Conservation (phyloP, 495 filamentous ascomycete species). For the Aspergillus taichungensis region DNA sequence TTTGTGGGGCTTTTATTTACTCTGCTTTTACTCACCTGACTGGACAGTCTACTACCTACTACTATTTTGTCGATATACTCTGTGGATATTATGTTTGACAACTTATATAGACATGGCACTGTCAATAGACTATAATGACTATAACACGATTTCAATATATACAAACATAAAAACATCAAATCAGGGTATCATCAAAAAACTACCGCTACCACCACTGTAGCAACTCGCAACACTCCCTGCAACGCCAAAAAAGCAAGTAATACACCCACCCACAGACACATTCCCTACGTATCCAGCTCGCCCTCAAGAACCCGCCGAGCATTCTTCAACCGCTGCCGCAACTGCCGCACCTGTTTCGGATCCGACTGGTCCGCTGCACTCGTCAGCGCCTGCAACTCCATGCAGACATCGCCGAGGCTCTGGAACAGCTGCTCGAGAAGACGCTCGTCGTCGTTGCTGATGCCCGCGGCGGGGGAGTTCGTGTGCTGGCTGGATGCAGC, state of each 20-base stretch:
- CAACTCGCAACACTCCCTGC: neutral
- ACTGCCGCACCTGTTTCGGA: slow-evolving; percentile 49
- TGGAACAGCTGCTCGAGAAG: slow-evolving; percentile 68
- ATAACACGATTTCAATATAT: too few relatives aligned
- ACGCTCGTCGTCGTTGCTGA: slow-evolving; percentile 61
- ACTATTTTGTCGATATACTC: too few relatives aligned
- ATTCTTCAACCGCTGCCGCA: slow-evolving; percentile 61
- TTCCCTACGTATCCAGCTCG: slow-evolving; percentile 30
- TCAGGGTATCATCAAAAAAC: too few relatives aligned
- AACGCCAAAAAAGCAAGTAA: neutral
- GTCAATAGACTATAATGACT: too few relatives aligned
- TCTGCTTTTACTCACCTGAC: too few relatives aligned
- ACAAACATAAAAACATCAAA: too few relatives aligned
- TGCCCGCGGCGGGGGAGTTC: slow-evolving; percentile 29
- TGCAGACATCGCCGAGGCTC: slow-evolving; percentile 61
- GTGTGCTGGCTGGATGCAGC: slow-evolving; percentile 31
- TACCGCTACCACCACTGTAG: too few relatives aligned
- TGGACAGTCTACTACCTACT: too few relatives aligned
- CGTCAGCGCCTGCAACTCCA: slow-evolving; percentile 54
- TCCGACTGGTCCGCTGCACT: too few relatives aligned
- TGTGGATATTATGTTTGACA: too few relatives aligned
- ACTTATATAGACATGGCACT: too few relatives aligned
- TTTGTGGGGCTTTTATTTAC: too few relatives aligned
- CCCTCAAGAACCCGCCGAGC: slow-evolving; percentile 66
- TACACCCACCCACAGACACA: slow-evolving; percentile 1